phyloP scores from a whole-genome alignment of 2,329 filamentous ascomycete genomes.

The Chaetomium sp. region DNA sequence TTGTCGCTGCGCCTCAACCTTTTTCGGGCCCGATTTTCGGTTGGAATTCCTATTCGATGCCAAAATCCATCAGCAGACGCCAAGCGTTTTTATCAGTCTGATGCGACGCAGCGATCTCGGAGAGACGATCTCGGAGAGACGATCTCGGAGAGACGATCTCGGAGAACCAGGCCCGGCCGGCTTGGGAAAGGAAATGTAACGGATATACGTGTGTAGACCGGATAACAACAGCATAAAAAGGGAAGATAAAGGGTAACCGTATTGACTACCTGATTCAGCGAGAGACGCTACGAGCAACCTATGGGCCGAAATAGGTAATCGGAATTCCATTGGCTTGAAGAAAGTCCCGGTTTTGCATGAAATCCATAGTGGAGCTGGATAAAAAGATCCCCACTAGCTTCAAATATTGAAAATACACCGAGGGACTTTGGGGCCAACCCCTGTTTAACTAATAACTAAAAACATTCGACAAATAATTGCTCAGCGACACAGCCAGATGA shows the following conservation, averaged over 20 bases:
- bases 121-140: slow-evolving; percentile 6
- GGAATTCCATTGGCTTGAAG: slow-evolving; percentile 14
- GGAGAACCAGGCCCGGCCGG: too few relatives aligned
- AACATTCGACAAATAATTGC: too few relatives aligned
- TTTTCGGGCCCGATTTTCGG: slow-evolving; percentile 21
- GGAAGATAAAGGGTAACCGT: too few relatives aligned
- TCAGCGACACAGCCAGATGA: not conserved
- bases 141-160: slow-evolving; percentile 12
- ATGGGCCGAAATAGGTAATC: slow-evolving; percentile 13
- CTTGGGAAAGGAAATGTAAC: not conserved
- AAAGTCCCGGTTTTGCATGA: slow-evolving; percentile 8
- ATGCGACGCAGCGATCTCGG: slow-evolving; percentile 13
- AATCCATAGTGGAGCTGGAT: not conserved
- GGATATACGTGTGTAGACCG: too few relatives aligned
- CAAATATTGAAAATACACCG: not conserved
- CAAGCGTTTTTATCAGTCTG: slow-evolving; percentile 36
- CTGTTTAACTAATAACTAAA: not conserved
- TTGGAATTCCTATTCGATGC: slow-evolving; percentile 25
- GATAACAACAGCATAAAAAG: too few relatives aligned
- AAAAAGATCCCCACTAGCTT: not conserved
- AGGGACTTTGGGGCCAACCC: too few relatives aligned
- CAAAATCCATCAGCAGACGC: slow-evolving; percentile 18
- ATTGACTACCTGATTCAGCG: too few relatives aligned
- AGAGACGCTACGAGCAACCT: too few relatives aligned
- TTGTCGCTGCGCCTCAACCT: slow-evolving; percentile 17